Base-by-base conservation (phyloP, 352 stramenopile species). In the Phytophthora podocarpi region DNA sequence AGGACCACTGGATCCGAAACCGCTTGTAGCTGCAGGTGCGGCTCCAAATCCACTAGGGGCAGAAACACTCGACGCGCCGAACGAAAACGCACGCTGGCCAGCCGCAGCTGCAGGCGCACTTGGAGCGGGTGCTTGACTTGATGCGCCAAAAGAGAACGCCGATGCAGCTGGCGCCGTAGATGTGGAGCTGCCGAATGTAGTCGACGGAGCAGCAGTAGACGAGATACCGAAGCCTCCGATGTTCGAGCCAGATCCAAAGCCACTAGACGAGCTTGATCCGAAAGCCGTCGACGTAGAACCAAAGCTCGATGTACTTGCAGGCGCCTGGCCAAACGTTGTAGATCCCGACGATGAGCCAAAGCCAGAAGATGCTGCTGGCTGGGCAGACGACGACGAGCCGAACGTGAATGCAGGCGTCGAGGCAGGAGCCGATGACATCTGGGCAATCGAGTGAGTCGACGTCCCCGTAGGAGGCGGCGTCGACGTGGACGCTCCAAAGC, bases 391-490 rank as follows among this genome's bases (percentile, higher is more conserved):
- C 20, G 60, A 73, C 10, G 66, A 64, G 12, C 67, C 63, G 55
- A 85, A 87, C 15, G 76, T 75, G 36, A 84, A 80, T 24, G 67
- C 59, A 28, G 76, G 68, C 11, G 67, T 42, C 4, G 54, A 50
- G 5, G 63, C 16, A 35, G 60, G 28, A 18, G 37, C 40, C 10
- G 67, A 39, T 15, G 56, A 43, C 47, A 40, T 5, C 13, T 60
- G 37, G 15, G 49, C 26, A 36, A 28, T 50, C 2, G 58, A 28
- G 4, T 62, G 37, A 13, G 45, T 62, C 6, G 62, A 53, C 8
- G 41, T 57, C 20, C 45, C 50, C 23, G 50, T 23, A n/a, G 55
- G 20, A 18, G 49, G 32, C 6, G 61, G 24, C 4, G 57, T 42
- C 12, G 64, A 58, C 2, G 40, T 31, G 2, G 58, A 36, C 3